A percentile compares a stretch with the other conserved stretches of the same genome.
phyloP scores from a whole-genome alignment of 2,329 filamentous ascomycete genomes.

The Pseudocercospora fuligena region DNA sequence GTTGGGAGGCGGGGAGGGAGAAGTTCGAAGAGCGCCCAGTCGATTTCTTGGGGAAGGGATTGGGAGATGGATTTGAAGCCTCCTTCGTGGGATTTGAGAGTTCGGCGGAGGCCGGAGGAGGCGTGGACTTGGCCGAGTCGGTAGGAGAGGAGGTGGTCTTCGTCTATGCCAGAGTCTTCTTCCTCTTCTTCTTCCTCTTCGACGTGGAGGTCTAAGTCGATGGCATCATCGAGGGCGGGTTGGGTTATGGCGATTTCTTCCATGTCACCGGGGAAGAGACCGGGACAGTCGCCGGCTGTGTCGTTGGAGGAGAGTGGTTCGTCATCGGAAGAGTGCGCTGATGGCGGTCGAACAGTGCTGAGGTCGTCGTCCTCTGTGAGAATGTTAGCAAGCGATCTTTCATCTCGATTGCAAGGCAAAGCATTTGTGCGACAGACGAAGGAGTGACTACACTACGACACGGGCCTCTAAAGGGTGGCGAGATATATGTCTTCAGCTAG shows the following conservation, averaged over 20 bases:
- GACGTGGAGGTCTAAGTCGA: slow-evolving; percentile 76
- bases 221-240: slow-evolving; percentile 74
- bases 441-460: neutral
- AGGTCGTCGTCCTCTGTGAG: slow-evolving; percentile 63
- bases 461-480: neutral
- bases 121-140: slow-evolving; percentile 84
- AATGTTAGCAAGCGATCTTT: slow-evolving; percentile 38
- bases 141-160: slow-evolving; percentile 80
- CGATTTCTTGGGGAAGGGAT: slow-evolving; percentile 83
- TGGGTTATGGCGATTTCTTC: slow-evolving; percentile 85
- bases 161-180: slow-evolving; percentile 79
- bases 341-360: slow-evolving; percentile 40
- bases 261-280: slow-evolving; percentile 74
- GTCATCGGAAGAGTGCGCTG: slow-evolving; percentile 33
- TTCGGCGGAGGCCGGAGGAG: slow-evolving; percentile 82
- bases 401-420: slow-evolving; percentile 44
- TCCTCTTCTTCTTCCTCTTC: slow-evolving; percentile 75
- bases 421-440: neutral
- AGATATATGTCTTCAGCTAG: slow-evolving; percentile 5
- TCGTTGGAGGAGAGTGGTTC: slow-evolving; percentile 21
- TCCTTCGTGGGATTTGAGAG: slow-evolving; percentile 34
- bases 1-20: slow-evolving; percentile 70
- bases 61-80: slow-evolving; percentile 55
- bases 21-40: slow-evolving; percentile 91
- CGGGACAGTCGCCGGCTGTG: slow-evolving; percentile 70